phyloP scores from a whole-genome alignment of 2,329 filamentous ascomycete species.

The Claviceps africana region DNA sequence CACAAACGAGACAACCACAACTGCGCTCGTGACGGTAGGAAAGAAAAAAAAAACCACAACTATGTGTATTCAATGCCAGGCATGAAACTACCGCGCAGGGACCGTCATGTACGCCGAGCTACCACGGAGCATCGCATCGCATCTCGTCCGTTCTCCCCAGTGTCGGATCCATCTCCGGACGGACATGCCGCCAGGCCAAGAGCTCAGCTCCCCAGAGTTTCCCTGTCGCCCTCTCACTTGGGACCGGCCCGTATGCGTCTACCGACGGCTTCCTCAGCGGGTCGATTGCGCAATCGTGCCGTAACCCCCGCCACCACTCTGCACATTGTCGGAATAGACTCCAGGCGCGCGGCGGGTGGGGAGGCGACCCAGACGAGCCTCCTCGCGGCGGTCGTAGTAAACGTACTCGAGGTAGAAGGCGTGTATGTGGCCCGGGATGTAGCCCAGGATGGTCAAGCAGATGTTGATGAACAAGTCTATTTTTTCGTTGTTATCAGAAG shows the following conservation, averaged over 20 bases:
- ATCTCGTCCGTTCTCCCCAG: no score
- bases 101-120: no score
- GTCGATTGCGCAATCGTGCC: constrained; percentile 30
- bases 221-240: not conserved
- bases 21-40: no score
- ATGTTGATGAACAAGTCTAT: constrained; percentile 53
- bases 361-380: constrained; percentile 42
- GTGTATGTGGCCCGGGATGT: constrained; percentile 64
- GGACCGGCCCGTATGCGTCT: not conserved
- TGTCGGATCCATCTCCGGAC: no score
- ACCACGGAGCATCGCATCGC: no score
- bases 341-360: constrained; percentile 45
- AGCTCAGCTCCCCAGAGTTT: not conserved
- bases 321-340: constrained; percentile 59
- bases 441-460: constrained; percentile 52
- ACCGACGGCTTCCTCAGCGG: constrained; percentile 3
- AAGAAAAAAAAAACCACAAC: no score
- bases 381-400: constrained; percentile 62
- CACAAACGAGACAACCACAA: no score
- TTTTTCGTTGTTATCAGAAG: constrained; percentile 2
- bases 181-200: not conserved
- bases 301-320: constrained; percentile 56
- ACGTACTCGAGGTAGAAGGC: constrained; percentile 74
- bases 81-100: no score
- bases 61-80: no score